These are phyloP conservation scores for Candida glaebosa DNA, from an alignment of 805 yeast genomes.

Conservation along the genomic window DNA sequence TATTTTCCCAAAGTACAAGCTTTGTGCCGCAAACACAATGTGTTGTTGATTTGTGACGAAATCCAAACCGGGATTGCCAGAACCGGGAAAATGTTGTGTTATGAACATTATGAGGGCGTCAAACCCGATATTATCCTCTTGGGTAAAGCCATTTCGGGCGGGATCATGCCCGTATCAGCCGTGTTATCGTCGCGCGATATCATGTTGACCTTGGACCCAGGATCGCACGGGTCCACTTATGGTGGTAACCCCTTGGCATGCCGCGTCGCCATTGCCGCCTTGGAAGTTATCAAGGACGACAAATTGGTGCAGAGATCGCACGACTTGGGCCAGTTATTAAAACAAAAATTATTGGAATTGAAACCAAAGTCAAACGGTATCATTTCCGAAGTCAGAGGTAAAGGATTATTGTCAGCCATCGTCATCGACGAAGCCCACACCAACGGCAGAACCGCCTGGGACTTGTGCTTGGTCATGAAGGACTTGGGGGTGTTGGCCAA, in stretches of 20 bases:
- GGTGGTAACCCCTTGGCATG: conserved; percentile 98
- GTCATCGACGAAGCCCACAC: conserved; percentile 84
- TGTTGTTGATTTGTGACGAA: conserved; percentile 90
- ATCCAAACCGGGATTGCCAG: conserved; percentile 97
- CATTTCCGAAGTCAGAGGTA: conserved; percentile 69
- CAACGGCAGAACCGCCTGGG: conserved; percentile 94
- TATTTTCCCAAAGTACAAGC: conserved; percentile 71
- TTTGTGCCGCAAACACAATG: conserved; percentile 79
- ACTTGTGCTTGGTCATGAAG: conserved; percentile 85
- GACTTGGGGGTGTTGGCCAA: conserved; percentile 87
- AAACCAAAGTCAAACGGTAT: conserved; percentile 49
- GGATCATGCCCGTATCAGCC: conserved; percentile 88
- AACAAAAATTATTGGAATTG: conserved; percentile 52
- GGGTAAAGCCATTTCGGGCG: conserved; percentile 96
- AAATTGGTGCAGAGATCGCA: conserved; percentile 75
- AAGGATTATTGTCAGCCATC: conserved; percentile 84
- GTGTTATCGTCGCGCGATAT: conserved; percentile 87
- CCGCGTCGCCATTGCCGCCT: conserved; percentile 88
- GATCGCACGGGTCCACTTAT: conserved; percentile 96
- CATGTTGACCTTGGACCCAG: conserved; percentile 87
- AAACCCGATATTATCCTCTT: conserved; percentile 87
- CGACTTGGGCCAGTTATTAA: conserved; percentile 67
- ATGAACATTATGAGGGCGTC: conserved; percentile 74
- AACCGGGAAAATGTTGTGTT: conserved; percentile 91
- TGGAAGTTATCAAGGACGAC: conserved; percentile 87